Evolutionary conservation across 768 basidiomycete species (phyloP).

Genomic region (Galerina marginata): DNA sequence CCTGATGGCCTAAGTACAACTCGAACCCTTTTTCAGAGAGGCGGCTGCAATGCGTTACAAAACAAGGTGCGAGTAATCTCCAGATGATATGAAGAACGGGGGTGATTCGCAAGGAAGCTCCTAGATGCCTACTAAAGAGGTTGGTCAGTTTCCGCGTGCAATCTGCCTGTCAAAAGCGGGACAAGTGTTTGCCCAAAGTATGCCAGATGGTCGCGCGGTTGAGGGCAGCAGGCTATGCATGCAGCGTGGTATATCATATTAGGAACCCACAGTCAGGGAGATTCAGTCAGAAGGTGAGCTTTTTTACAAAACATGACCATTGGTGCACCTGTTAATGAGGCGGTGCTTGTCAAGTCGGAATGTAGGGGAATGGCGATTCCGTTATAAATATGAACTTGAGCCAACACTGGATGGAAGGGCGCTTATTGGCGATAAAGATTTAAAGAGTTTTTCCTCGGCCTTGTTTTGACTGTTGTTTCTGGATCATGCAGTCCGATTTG

Average conservation of each 20-base stretch:
- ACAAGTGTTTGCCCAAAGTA: not conserved
- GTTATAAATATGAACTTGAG: not conserved
- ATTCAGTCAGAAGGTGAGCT: constrained; percentile 16
- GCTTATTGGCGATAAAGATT: not conserved
- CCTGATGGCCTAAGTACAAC: not conserved
- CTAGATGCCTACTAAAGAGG: not conserved
- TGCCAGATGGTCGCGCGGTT: not conserved
- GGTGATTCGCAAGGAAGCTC: not conserved
- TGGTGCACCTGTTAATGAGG: constrained; percentile 25
- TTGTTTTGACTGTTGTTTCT: constrained; percentile 2
- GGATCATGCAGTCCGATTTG: not conserved
- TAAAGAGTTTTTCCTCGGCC: not conserved
- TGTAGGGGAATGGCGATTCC: constrained; percentile 4
- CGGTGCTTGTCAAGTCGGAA: constrained; percentile 25
- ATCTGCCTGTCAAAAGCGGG: not conserved
- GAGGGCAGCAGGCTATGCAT: constrained; percentile 14
- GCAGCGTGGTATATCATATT: constrained; percentile 11
- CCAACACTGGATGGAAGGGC: not conserved
- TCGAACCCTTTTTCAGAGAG: not conserved
- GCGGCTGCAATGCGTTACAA: not conserved
- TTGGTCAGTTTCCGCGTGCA: constrained; percentile 6
- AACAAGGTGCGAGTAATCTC: not conserved
- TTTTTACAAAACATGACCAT: constrained; percentile 11
- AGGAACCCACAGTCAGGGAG: constrained; percentile 11
- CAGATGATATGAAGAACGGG: not conserved